Base-by-base conservation (phyloP, 2,329 filamentous ascomycete genomes). In the Aspergillus thermomutatus region DNA sequence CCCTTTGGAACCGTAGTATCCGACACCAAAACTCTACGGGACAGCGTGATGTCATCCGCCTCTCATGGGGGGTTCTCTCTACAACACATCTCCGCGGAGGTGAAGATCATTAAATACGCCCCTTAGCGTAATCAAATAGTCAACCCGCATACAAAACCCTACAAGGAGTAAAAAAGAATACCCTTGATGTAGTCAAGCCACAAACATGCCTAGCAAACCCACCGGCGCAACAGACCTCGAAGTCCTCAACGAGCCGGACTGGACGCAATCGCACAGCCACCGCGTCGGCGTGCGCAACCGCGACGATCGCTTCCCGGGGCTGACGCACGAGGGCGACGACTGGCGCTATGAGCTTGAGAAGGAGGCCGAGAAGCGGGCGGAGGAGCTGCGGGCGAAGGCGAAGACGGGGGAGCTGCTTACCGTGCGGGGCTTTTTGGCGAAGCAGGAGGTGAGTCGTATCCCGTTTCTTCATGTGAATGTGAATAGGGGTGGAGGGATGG, bases 231-330 rank as follows among this genome's bases (percentile, higher is more conserved):
- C 72, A 0, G 61, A 58, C 4, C 60, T 72, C 26, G 78, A 78
- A 11, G 77, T 80, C 31, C 65, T 67, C 17, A 64, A 73, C 5
- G 79, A 80, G 61, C 77, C 77, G 1, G 66, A 79, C 47, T 80
- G 79, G 78, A 60, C 60, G 14, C 58, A 60, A 0, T 67, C 67
- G 1, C 74, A 76, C 57, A 64, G 71, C 17, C 75, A 80, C 54
- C 72, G 72, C 5, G 66, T 79, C 41, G 77, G 78, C 1, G 75
- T 69, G 63, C 69, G 66, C 43, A 74, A 78, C 52, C 56, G 62
- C 1, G 62, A 73, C 40, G 69, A 74, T 48, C 70, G 75, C 4
- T 53, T 70, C 3, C 71, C 76, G 4, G 78, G 77, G 4, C 60
- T 77, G 7, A 77, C 74, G 11, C 70, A 75, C 47, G 60, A 68